These are phyloP conservation scores for Penicillium herquei DNA, from an alignment of 495 filamentous ascomycete species.

Conservation along the genomic window DNA sequence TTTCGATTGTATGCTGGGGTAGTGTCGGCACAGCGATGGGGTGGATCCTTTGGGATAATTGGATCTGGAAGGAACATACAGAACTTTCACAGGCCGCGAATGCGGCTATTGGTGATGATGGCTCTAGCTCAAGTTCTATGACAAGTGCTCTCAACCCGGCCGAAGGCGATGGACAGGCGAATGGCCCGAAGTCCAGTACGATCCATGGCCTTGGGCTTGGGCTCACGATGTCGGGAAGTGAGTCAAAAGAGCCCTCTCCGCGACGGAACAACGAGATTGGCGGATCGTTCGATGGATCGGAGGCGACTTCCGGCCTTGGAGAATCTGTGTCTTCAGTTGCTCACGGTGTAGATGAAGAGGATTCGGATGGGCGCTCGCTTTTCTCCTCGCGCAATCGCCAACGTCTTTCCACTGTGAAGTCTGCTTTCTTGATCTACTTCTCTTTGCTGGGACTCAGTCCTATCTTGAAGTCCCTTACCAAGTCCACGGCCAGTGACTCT, in stretches of 20 bases:
- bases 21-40: conserved; percentile 81
- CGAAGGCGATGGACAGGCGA: conserved; percentile 18
- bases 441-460: conserved; percentile 86
- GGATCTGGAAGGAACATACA: conserved; percentile 65
- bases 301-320: not conserved
- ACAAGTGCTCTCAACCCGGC: conserved; percentile 37
- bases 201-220: conserved; percentile 52
- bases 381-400: conserved; percentile 63
- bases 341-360: conserved; percentile 14
- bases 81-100: conserved; percentile 34
- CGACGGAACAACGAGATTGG: conserved; percentile 18
- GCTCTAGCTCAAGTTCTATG: conserved; percentile 46
- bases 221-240: conserved; percentile 37
- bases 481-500: conserved; percentile 82
- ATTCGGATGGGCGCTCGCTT: conserved; percentile 25
- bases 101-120: conserved; percentile 43
- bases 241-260: conserved; percentile 26
- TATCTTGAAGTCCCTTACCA: conserved; percentile 90
- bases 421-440: conserved; percentile 89
- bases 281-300: conserved; percentile 6
- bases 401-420: conserved; percentile 75
- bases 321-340: not conserved
- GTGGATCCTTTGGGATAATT: conserved; percentile 88
- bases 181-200: conserved; percentile 29
- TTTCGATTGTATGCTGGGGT: conserved; percentile 80